These are phyloP conservation scores for Populus trichocarpa DNA, from an alignment of 441 rosid species.

Conservation along the genomic window DNA sequence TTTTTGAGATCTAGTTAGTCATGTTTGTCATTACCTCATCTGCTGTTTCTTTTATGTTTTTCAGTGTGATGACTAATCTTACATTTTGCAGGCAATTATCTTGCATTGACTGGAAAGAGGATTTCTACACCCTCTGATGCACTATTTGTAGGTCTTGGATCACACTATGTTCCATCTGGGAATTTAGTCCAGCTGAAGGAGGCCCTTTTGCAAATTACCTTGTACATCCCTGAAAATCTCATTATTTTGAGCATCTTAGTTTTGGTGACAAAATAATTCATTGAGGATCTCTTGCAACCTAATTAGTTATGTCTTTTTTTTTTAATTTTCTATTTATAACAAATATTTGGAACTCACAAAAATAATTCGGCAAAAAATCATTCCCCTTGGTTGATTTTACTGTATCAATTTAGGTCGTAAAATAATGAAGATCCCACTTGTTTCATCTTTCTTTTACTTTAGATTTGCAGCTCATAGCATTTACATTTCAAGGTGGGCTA, in stretches of 20 bases:
- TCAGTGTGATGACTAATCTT: neutral
- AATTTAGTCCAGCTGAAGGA: conserved; percentile 62
- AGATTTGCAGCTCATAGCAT: no score
- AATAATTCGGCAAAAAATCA: neutral
- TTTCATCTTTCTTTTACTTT: neutral
- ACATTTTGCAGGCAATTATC: conserved; percentile 65
- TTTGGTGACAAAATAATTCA: neutral
- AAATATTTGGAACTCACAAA: neutral
- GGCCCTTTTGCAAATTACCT: conserved; percentile 50
- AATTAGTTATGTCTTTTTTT: neutral
- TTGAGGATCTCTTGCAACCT: no score
- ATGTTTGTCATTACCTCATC: neutral
- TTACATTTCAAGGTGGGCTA: neutral
- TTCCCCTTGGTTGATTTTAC: neutral
- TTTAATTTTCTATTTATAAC: neutral
- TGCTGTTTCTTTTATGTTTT: no score
- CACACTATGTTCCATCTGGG: conserved; percentile 80
- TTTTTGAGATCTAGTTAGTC: neutral
- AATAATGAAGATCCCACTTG: neutral
- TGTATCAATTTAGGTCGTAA: neutral
- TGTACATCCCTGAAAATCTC: conserved; percentile 39
- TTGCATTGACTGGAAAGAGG: conserved; percentile 91
- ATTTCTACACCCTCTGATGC: conserved; percentile 87
- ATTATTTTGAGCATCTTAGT: conserved; percentile 8
- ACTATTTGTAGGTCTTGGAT: conserved; percentile 73